These are phyloP conservation scores for Pholiota microspora DNA, from an alignment of 768 basidiomycete genomes.

Conservation along the genomic window DNA sequence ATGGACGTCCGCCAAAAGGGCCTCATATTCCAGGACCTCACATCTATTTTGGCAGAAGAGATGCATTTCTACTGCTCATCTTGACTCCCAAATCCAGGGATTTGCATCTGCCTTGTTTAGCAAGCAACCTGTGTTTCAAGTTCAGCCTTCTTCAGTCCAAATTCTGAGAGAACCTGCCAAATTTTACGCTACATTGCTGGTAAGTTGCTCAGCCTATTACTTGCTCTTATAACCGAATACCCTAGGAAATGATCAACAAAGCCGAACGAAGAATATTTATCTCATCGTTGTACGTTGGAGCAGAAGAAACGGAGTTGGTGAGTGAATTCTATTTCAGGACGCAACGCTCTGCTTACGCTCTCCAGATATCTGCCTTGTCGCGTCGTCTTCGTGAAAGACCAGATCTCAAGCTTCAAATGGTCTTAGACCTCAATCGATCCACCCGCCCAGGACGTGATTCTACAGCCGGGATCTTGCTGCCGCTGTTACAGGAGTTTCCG, in stretches of 20 bases:
- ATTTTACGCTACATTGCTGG: conserved; percentile 57
- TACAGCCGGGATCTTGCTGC: conserved; percentile 64
- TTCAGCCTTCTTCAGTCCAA: conserved; percentile 44
- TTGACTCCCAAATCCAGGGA: conserved; percentile 35
- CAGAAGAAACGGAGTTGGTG: conserved; percentile 77
- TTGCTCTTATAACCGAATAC: background rate
- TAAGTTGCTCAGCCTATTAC: conserved; percentile 18
- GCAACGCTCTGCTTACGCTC: background rate
- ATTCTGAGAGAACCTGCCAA: conserved; percentile 56
- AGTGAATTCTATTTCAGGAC: conserved; percentile 37
- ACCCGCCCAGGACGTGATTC: conserved; percentile 73
- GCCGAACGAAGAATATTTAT: conserved; percentile 83
- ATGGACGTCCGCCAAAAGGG: background rate
- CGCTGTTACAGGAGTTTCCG: conserved; percentile 72
- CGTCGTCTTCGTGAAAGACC: conserved; percentile 57
- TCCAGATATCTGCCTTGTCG: conserved; percentile 70
- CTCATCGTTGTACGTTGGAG: conserved; percentile 87
- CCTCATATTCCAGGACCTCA: background rate
- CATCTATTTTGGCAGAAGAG: conserved; percentile 5
- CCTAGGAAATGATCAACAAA: conserved; percentile 71
- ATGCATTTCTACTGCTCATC: conserved; percentile 23
- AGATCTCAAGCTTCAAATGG: conserved; percentile 63
- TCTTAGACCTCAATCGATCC: conserved; percentile 80
- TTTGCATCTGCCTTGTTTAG: conserved; percentile 33
- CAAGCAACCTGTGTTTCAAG: conserved; percentile 46